Conservation (phyloP, 495 filamentous ascomycete species). For the Usnea hakonensis region DNA sequence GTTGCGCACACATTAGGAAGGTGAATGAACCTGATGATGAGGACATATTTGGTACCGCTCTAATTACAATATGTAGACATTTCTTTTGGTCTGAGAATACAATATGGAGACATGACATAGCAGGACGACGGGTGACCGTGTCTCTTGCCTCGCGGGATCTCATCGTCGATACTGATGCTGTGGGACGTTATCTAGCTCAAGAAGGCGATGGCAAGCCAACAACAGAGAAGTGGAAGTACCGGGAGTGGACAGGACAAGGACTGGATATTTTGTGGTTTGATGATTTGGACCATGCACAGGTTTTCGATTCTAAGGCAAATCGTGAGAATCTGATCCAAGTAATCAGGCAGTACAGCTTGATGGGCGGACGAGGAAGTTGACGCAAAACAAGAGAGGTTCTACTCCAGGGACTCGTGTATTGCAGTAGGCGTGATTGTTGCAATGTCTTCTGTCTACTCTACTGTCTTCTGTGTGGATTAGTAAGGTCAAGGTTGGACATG, state of each 20-base stretch:
- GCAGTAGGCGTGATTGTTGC: background rate
- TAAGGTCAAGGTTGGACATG: too few species aligned
- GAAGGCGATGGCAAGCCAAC: conserved; percentile 15
- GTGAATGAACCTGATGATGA: background rate
- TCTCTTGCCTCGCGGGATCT: conserved; percentile 52
- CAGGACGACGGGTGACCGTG: conserved; percentile 43
- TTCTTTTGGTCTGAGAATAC: conserved; percentile 66
- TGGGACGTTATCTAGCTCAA: conserved; percentile 49
- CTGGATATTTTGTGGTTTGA: conserved; percentile 56
- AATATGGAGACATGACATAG: conserved; percentile 57
- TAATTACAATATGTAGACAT: conserved; percentile 23
- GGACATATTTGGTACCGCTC: background rate
- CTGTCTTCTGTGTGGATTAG: background rate
- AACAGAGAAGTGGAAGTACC: conserved; percentile 33
- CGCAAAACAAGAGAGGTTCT: background rate
- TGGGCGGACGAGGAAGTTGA: background rate
- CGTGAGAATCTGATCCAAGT: conserved; percentile 38
- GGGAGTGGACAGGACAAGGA: conserved; percentile 40
- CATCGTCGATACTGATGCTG: conserved; percentile 53
- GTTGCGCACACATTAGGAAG: conserved; percentile 51
- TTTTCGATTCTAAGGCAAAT: conserved; percentile 46
- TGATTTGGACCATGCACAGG: conserved; percentile 58
- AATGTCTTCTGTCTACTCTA: background rate
- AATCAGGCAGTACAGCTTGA: conserved; percentile 17
- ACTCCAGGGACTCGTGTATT: background rate